Evolutionary conservation across 352 stramenopile genomes (phyloP), one percentile per base, ranked within the genome.

Genomic region (Pythium brassicae): DNA sequence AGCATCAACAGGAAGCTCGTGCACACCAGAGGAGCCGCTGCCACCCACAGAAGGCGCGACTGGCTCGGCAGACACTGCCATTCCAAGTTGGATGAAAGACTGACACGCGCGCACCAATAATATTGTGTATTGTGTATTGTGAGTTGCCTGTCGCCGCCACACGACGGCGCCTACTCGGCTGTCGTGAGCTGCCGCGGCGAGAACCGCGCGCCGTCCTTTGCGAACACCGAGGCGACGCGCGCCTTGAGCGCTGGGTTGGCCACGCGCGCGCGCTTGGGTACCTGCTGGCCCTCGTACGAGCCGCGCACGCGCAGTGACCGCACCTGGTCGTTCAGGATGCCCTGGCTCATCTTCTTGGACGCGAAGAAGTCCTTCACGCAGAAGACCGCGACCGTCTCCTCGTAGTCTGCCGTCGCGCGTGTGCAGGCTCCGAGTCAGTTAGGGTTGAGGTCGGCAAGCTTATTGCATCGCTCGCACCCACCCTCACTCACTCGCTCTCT

Each of bases 341-440:
- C 62, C 50, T 90, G 83, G 32, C 78, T 87, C 47, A 92, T 58
- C 50, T 86, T 84, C 50, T 85, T 88, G 46, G 69, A 73, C 43
- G 73, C 59, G 55, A 89, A 90, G 44, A 90, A 90, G 61, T 92
- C 83, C 11, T 62, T 55, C 40, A 85, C 62, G 50, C 79, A 89
- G 54, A 92, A 92, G 37, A 92, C 67, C 40, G 78, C 86, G 35
- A 92, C 79, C 0, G 83, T 92, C 60, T 92, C 83, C 20, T 74
- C 73, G 39, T 90, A 90, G 53, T 90, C 83, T 92, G 32, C 46
- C 23, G 8, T 11, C 32, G 14, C 7, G 6, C 46, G 39, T 20
- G 20, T 8, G 34, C 17, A 46, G 11, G 20, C 37, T 2, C 8
- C 8, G 54, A 27, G 32, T 37, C 32, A 37, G 32, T 37, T 8